Conservation (phyloP, 2,329 filamentous ascomycete genomes). For the Pseudocercospora ulei region DNA sequence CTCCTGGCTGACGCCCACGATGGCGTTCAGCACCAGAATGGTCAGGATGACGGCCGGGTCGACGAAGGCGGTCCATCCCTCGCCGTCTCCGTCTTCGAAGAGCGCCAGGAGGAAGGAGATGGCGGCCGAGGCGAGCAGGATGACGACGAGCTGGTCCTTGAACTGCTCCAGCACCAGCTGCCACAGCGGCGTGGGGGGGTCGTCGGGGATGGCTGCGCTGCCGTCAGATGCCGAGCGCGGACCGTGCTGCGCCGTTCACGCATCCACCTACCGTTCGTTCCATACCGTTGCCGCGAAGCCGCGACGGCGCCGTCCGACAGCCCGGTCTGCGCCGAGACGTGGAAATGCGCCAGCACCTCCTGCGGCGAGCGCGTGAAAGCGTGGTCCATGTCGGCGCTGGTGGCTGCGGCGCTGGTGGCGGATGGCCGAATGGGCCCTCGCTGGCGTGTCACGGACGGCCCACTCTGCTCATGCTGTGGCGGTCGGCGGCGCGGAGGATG, state of each 20-base stretch:
- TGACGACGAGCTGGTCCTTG: constrained; percentile 96
- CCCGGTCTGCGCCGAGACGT: constrained; percentile 31
- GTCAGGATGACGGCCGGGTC: constrained; percentile 93
- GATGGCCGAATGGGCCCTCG: too few species aligned
- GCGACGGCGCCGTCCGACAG: constrained; percentile 30
- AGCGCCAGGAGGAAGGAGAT: constrained; percentile 89
- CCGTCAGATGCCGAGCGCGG: constrained; percentile 16
- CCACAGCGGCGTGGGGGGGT: constrained; percentile 92
- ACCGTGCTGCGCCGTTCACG: neutral
- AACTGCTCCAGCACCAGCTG: constrained; percentile 96
- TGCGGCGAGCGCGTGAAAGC: constrained; percentile 32
- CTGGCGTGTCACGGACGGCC: too few species aligned
- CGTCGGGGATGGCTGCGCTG: constrained; percentile 60
- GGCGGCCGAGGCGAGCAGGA: constrained; percentile 81
- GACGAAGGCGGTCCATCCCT: constrained; percentile 96
- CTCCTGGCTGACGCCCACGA: constrained; percentile 96
- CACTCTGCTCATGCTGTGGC: too few species aligned
- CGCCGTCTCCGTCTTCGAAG: constrained; percentile 71
- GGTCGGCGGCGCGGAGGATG: too few species aligned
- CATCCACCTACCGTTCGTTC: constrained; percentile 35
- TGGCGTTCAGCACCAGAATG: constrained; percentile 89
- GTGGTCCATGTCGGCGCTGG: constrained; percentile 33
- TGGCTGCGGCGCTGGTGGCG: too few species aligned
- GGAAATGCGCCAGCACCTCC: constrained; percentile 35
- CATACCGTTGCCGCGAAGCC: constrained; percentile 32